These are phyloP conservation scores for Metschnikowia hibisci DNA, from an alignment of 805 yeast species.

Conservation along the genomic window DNA sequence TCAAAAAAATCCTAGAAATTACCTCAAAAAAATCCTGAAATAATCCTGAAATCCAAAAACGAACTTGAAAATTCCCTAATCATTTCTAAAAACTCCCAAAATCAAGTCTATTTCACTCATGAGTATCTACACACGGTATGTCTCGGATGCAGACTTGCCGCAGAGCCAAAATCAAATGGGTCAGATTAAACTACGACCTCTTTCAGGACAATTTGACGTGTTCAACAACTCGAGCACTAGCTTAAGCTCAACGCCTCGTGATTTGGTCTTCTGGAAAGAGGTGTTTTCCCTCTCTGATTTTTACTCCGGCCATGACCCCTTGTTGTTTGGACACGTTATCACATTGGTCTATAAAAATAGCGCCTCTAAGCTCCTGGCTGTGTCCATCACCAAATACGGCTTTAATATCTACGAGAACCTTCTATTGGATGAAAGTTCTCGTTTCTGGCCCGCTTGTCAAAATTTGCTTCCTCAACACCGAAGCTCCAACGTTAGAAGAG, in stretches of 20 bases:
- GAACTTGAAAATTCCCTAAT: constrained; percentile 3
- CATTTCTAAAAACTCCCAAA: too few relatives aligned
- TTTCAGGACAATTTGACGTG: constrained; percentile 25
- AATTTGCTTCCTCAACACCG: constrained; percentile 52
- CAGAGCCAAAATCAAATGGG: constrained; percentile 5
- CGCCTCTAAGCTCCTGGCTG: constrained; percentile 45
- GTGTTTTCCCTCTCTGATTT: constrained; percentile 49
- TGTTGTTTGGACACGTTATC: constrained; percentile 42
- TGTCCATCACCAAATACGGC: constrained; percentile 64
- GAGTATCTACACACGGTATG: constrained; percentile 39
- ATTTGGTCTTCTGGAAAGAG: constrained; percentile 32
- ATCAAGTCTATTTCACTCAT: constrained; percentile 14
- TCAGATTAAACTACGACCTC: constrained; percentile 22
- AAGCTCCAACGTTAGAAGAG: constrained; percentile 59
- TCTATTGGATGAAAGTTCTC: constrained; percentile 37
- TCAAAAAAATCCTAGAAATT: too few relatives aligned
- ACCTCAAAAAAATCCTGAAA: too few relatives aligned
- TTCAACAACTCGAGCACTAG: not conserved
- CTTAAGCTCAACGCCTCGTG: constrained; percentile 3
- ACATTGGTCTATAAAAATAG: constrained; percentile 50
- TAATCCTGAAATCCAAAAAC: not conserved
- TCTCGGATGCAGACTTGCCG: constrained; percentile 24
- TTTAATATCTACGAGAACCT: constrained; percentile 38
- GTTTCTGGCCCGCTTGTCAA: constrained; percentile 75
- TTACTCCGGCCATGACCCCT: constrained; percentile 47